Base-by-base conservation (phyloP, 306 rosid genomes). In the Malus fusca region DNA sequence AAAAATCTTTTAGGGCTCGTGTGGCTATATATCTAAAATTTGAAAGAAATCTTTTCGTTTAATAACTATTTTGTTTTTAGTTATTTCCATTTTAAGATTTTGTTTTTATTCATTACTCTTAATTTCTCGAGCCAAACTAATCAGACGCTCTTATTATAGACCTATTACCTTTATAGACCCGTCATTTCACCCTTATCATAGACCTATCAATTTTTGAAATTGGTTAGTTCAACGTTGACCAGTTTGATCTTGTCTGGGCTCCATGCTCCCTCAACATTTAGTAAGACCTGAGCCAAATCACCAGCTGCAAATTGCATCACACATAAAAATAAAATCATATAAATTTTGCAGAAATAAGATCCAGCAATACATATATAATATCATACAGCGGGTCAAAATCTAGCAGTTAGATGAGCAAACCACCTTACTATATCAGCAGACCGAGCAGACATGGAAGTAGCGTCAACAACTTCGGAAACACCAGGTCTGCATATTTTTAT, bases 401-500 rank as follows among this genome's bases (percentile, higher is more conserved):
- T 82, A 61, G 81, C 15, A 72, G 90, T 87, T 82, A 77, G 91
- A 82, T 79, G 81, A 88, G 78, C 87, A 82, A 82, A 87, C 84
- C 69, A 76, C 74, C 56, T 10, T 81, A 78, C 10, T 64, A 48
- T n/a, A 48, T 23, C 22, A 74, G n/a, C 77, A 72, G 81, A 82
- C 62, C 59, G 65, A 84, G 82, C 48, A 74, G 79, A 79, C 82
- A 78, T 25, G 51, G 74, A 69, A 83, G 82, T 88, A 75, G 69
- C 82, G 90, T 83, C 80, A 75, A 78, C 76, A 73, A 79, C 84
- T 85, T 82, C 25, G 91, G 94, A 78, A 85, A 89, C 92, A 86
- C 75, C 79, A 78, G 21, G 71, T 87, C 86, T 76, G 77, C 81
- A 75, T 73, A 52, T 56, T 79, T 75, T 79, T 82, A 78, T 73